phyloP scores from a whole-genome alignment of 352 stramenopile species.

The Globisporangium nodosum region DNA sequence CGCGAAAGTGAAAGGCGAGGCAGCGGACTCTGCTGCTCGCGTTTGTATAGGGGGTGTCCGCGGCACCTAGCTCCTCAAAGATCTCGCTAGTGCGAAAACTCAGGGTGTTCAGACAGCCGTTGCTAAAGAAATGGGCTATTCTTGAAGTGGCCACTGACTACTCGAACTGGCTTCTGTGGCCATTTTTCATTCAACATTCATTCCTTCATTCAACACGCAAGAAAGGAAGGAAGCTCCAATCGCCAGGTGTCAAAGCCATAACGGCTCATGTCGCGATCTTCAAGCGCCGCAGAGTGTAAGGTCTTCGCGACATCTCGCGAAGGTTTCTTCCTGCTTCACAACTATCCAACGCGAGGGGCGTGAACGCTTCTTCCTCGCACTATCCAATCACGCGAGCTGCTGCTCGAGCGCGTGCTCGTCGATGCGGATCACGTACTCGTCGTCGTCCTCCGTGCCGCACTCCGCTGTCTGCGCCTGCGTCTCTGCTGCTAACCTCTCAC shows the following conservation, averaged over 20 bases:
- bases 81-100: too few relatives aligned
- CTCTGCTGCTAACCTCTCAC: background rate
- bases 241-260: too few relatives aligned
- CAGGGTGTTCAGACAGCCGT: background rate
- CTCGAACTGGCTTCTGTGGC: background rate
- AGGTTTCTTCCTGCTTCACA: background rate
- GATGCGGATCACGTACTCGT: constrained; percentile 41
- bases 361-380: too few relatives aligned
- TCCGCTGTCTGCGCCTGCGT: background rate
- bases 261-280: too few relatives aligned
- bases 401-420: constrained; percentile 12
- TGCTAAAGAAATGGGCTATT: background rate
- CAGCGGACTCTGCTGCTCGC: too few relatives aligned
- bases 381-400: background rate
- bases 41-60: background rate
- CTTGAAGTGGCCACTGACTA: background rate
- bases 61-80: too few relatives aligned
- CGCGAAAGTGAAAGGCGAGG: background rate
- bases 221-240: too few relatives aligned
- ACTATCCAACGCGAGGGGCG: too few relatives aligned
- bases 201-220: too few relatives aligned
- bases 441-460: background rate
- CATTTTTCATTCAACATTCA: too few relatives aligned
- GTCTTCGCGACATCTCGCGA: background rate
- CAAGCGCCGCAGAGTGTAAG: too few relatives aligned